Evolutionary conservation across 768 basidiomycete species (phyloP), one percentile per base, ranked within the genome.

Genomic region (Lentinula sp.): DNA sequence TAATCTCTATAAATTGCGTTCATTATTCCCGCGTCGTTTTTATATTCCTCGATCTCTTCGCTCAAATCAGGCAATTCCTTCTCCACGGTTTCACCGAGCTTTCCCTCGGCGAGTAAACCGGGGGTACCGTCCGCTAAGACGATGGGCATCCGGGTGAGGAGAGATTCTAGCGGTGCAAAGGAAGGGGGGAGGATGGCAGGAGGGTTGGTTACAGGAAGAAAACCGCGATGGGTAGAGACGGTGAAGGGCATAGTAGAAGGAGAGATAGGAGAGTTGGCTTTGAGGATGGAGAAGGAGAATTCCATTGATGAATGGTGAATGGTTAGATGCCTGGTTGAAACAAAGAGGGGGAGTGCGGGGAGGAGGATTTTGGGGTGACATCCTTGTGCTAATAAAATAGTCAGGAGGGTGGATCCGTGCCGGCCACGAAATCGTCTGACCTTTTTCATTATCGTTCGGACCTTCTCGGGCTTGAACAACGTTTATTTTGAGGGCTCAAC

Each of bases 61-160:
- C 61, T 61, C 28, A 69, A 62, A 39, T 69, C 68, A 9, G 67
- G 66, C 20, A 74, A 62, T 53, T 72, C 69, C 10, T 52, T 62
- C 49, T 64, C 54, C 28, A 72, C 71, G 2, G 71, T 64, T 33
- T 71, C 70, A 6, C 72, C 72, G 9, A 74, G 66, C 41, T 66
- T 60, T 43, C 65, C 65, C 1, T 60, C 54, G 15, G 71, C 68
- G 35, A 74, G 68, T 6, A 74, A 64, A 13, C 73, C 73, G 16
- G 67, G 66, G 12, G 67, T 56, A n/a, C 73, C 72, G 43, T 70
- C 64, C 33, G 68, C 63, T 7, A 57, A 65, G 55, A 66, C 66
- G 61, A 74, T 69, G n/a, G 73, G 68, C 70, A 73, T 72, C 37
- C 71, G 68, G 28, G 64, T 36, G 15, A 74, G 66, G 37, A 74